Evolutionary conservation across 768 basidiomycete genomes (phyloP).

Genomic region (Russula abietina): DNA sequence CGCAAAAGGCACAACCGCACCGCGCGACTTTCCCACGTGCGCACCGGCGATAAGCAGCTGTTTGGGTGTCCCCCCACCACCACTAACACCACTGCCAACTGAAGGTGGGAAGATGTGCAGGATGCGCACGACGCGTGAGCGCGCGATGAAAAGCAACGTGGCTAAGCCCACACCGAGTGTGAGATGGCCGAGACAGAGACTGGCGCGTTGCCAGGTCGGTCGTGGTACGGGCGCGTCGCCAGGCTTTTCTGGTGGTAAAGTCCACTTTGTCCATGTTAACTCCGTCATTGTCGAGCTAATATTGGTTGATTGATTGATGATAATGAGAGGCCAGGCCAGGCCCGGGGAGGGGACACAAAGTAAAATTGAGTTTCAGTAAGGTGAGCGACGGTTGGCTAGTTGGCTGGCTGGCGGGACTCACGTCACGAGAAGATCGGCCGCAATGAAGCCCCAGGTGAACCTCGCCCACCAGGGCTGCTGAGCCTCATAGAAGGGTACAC

Average conservation of each 20-base stretch:
- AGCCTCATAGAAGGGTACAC: slow-evolving; percentile 19
- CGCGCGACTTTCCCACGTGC: slow-evolving; percentile 10
- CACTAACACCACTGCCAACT: no score
- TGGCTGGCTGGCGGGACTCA: slow-evolving; percentile 6
- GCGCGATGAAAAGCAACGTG: slow-evolving; percentile 18
- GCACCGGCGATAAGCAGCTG: slow-evolving; percentile 21
- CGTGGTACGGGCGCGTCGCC: slow-evolving; percentile 13
- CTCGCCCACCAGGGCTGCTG: slow-evolving; percentile 22
- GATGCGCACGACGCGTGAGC: slow-evolving; percentile 24
- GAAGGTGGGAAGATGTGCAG: slow-evolving; percentile 21
- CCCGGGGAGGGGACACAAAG: neutral
- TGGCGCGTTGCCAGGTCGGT: slow-evolving; percentile 24
- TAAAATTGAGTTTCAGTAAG: no score
- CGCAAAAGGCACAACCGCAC: slow-evolving; percentile 19
- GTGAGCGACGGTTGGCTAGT: neutral
- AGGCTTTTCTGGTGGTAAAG: slow-evolving; percentile 12
- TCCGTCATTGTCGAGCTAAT: slow-evolving; percentile 24
- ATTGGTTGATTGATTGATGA: neutral
- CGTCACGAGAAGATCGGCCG: slow-evolving; percentile 24
- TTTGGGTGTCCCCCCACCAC: neutral
- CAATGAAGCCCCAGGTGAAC: slow-evolving; percentile 23
- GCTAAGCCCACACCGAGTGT: slow-evolving; percentile 21
- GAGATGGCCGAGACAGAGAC: slow-evolving; percentile 18
- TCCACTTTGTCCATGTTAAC: slow-evolving; percentile 25
- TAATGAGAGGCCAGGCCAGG: neutral